phyloP scores from a whole-genome alignment of 2,329 filamentous ascomycete genomes.

The Sporothrix pallida region DNA sequence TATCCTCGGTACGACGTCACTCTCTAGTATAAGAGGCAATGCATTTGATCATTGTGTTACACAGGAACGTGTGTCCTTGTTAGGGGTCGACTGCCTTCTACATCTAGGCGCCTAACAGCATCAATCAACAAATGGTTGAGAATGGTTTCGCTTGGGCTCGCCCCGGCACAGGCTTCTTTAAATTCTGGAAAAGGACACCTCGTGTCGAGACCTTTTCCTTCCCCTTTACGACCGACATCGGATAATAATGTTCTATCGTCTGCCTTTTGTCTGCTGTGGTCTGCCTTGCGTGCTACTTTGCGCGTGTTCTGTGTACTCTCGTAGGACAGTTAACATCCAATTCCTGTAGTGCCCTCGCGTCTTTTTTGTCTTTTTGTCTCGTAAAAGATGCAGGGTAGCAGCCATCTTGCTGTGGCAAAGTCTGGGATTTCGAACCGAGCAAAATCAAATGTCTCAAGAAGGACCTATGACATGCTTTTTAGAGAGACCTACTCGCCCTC shows the following conservation, averaged over 20 bases:
- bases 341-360: background rate
- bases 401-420: background rate
- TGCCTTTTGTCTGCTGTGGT: background rate
- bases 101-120: background rate
- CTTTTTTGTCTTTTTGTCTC: background rate
- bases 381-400: background rate
- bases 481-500: no score
- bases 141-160: background rate
- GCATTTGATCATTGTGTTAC: background rate
- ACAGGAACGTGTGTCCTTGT: background rate
- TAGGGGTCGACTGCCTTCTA: background rate
- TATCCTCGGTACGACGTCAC: background rate
- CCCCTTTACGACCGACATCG: background rate
- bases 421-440: background rate
- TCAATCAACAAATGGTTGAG: background rate
- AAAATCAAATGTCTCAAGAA: background rate
- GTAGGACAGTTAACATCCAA: background rate
- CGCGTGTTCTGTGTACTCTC: background rate
- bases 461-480: background rate
- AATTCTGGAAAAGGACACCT: background rate
- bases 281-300: background rate
- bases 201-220: background rate
- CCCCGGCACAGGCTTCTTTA: background rate
- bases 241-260: background rate
- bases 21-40: background rate